Conservation (phyloP, 2,329 filamentous ascomycete genomes). For the Tolypocladium nubicola region DNA sequence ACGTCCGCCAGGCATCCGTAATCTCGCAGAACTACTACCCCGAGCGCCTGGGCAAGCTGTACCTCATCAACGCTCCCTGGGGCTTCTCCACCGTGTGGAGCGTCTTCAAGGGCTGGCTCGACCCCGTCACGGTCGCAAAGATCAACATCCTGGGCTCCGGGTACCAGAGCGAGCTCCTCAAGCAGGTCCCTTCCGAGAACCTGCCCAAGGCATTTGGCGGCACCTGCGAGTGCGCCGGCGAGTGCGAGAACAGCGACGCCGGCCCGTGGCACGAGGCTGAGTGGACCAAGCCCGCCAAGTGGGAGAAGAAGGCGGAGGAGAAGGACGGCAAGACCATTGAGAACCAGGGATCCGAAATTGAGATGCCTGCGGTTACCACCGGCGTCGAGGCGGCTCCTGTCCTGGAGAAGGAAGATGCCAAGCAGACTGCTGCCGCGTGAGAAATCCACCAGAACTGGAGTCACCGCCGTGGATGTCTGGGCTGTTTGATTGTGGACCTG, state of each 20-base stretch:
- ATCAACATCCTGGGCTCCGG: constrained; percentile 77
- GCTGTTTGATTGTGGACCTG: not conserved
- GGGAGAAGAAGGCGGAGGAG: constrained; percentile 40
- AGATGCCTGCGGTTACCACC: constrained; percentile 18
- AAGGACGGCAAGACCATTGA: constrained; percentile 22
- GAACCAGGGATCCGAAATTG: constrained; percentile 28
- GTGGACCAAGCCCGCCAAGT: constrained; percentile 56
- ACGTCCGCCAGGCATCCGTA: constrained; percentile 72
- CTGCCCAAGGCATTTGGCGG: constrained; percentile 82
- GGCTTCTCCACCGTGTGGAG: constrained; percentile 80
- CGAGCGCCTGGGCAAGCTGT: constrained; percentile 89
- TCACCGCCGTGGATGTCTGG: not conserved
- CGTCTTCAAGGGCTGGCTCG: constrained; percentile 86
- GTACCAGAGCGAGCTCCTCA: constrained; percentile 77
- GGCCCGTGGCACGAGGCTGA: constrained; percentile 77
- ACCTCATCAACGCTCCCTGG: constrained; percentile 97
- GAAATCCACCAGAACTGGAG: not conserved
- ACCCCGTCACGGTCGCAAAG: constrained; percentile 93
- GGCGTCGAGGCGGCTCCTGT: constrained; percentile 20
- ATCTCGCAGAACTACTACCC: constrained; percentile 99
- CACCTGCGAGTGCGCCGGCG: constrained; percentile 67
- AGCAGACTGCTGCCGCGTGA: constrained; percentile 13
- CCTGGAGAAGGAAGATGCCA: constrained; percentile 20
- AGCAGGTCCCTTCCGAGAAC: constrained; percentile 82
- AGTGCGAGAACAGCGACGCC: constrained; percentile 77